These are phyloP conservation scores for Pseudocercospora musae DNA, from an alignment of 2,329 filamentous ascomycete genomes.

Conservation along the genomic window DNA sequence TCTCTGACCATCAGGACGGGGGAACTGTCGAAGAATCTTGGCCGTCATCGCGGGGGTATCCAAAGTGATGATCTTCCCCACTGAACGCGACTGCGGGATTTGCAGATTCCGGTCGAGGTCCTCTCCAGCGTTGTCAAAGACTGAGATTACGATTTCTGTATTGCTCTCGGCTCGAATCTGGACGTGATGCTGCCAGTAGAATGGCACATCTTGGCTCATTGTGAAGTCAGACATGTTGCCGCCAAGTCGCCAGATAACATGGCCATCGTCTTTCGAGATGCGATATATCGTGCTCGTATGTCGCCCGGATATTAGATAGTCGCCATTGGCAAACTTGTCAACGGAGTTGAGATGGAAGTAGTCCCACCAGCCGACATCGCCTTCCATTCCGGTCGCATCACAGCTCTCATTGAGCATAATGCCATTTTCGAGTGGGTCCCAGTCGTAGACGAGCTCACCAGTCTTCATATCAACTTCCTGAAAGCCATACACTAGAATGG, in stretches of 20 bases:
- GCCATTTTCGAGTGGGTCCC: slow-evolving; percentile 42
- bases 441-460: slow-evolving; percentile 42
- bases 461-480: slow-evolving; percentile 45
- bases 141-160: slow-evolving; percentile 6
- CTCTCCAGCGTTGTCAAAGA: slow-evolving; percentile 44
- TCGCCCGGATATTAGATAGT: slow-evolving; percentile 40
- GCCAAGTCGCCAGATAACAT: slow-evolving; percentile 39
- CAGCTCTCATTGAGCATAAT: slow-evolving; percentile 27
- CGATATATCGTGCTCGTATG: slow-evolving; percentile 40
- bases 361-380: slow-evolving; percentile 8
- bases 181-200: slow-evolving; percentile 13
- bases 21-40: slow-evolving; percentile 8
- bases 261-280: slow-evolving; percentile 34
- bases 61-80: slow-evolving; percentile 14
- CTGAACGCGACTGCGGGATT: neutral
- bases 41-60: slow-evolving; percentile 8
- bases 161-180: slow-evolving; percentile 5
- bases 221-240: slow-evolving; percentile 43
- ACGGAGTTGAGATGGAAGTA: slow-evolving; percentile 39
- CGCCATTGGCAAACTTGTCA: slow-evolving; percentile 37
- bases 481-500: slow-evolving; percentile 35
- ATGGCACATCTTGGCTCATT: slow-evolving; percentile 9
- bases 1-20: slow-evolving; percentile 9
- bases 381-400: neutral
- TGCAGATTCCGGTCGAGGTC: slow-evolving; percentile 2